Conservation (phyloP, 148 eudicot genomes). For the Nyssa sinensis region DNA sequence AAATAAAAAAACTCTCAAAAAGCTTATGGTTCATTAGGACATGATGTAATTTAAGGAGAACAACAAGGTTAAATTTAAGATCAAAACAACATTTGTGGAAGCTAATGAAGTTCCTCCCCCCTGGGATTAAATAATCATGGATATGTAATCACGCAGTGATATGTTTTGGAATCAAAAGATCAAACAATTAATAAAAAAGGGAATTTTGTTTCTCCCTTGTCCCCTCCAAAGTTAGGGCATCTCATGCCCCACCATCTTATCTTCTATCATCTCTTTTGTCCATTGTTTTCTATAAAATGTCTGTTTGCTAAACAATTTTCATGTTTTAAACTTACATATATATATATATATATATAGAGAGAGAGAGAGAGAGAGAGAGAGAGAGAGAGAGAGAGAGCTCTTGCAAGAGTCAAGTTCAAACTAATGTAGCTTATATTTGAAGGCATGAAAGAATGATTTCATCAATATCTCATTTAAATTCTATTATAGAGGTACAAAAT, state of each 20-base stretch:
- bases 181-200: constrained; percentile 5
- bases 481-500: no score
- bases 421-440: no score
- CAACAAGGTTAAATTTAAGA: not conserved
- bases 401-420: no score
- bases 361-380: no score
- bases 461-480: no score
- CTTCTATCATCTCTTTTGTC: not conserved
- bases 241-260: constrained; percentile 4
- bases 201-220: constrained; percentile 2
- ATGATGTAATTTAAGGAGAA: no score
- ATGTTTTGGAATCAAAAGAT: constrained; percentile 1
- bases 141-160: not conserved
- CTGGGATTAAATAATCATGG: not conserved
- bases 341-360: no score
- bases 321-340: no score
- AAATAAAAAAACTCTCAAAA: no score
- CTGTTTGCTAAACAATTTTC: not conserved
- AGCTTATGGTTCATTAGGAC: no score
- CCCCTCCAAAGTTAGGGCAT: constrained; percentile 1
- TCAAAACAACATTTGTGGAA: constrained; percentile 7
- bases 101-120: not conserved
- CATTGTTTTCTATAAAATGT: not conserved
- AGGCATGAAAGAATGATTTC: no score
- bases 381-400: no score